phyloP scores from a whole-genome alignment of 192 early-diverging fungal genomes.

The Phlyctochytrium planicorne region DNA sequence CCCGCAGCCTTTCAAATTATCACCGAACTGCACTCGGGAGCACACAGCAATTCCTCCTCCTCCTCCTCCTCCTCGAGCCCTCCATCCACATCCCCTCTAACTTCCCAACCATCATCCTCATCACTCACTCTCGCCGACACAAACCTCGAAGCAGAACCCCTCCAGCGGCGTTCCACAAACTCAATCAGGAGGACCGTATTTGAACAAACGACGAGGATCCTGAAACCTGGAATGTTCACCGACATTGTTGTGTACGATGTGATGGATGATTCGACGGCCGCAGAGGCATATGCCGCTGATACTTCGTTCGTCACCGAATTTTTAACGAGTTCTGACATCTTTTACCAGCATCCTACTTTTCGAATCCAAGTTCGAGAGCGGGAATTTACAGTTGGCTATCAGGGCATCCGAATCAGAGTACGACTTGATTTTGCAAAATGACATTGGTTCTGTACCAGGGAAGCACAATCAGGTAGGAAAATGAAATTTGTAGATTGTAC shows the following conservation, averaged over 20 bases:
- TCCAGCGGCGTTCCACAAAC: slow-evolving; percentile 19
- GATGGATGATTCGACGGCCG: slow-evolving; percentile 37
- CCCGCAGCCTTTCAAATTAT: background rate
- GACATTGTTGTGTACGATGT: slow-evolving; percentile 47
- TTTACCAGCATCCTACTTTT: slow-evolving; percentile 37
- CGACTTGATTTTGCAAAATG: slow-evolving; percentile 50
- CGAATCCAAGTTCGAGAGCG: slow-evolving; percentile 57
- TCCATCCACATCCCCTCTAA: too few species aligned
- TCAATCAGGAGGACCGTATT: slow-evolving; percentile 42
- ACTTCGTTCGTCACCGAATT: slow-evolving; percentile 3
- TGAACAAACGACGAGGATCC: slow-evolving; percentile 47
- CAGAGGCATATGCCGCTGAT: background rate
- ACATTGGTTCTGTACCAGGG: slow-evolving; percentile 47
- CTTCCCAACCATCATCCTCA: too few species aligned
- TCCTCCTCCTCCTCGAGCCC: too few species aligned
- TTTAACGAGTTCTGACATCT: background rate
- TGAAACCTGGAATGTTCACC: slow-evolving; percentile 24
- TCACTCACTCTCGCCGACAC: too few species aligned
- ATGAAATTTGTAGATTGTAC: slow-evolving; percentile 8
- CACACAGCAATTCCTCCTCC: background rate
- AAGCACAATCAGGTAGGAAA: slow-evolving; percentile 51
- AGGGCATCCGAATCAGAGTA: slow-evolving; percentile 46
- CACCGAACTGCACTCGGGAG: background rate
- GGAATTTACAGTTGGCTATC: slow-evolving; percentile 55
- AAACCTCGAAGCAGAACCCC: slow-evolving; percentile 20